Percentiles rank a stretch among this genome's conserved stretches.
These are phyloP conservation scores for Fusarium drepaniforme DNA, from an alignment of 2,329 filamentous ascomycete genomes.

Conservation along the genomic window DNA sequence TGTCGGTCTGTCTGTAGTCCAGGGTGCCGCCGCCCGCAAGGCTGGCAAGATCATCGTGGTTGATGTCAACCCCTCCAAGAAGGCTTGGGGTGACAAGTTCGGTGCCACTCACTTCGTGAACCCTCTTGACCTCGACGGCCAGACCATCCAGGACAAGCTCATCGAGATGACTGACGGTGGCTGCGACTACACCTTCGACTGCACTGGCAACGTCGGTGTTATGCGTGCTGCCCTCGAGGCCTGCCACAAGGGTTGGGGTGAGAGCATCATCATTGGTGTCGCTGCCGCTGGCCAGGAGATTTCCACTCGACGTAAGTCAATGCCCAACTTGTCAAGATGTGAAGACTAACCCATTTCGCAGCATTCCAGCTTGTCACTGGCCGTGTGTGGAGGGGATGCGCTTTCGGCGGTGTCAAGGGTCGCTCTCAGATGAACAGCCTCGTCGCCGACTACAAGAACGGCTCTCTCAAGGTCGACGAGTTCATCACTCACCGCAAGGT, in stretches of 20 bases:
- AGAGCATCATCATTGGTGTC: conserved; percentile 98
- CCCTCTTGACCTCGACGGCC: conserved; percentile 80
- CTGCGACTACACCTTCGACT: conserved; percentile 99
- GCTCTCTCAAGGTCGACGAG: conserved; percentile 96
- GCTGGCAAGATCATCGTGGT: conserved; percentile 82
- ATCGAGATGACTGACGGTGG: conserved; percentile 98
- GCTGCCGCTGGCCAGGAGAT: conserved; percentile 98
- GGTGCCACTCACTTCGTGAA: conserved; percentile 98
- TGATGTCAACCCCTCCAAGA: conserved; percentile 87
- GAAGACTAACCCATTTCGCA: conserved; percentile 53
- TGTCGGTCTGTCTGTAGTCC: conserved; percentile 94
- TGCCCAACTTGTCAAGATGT: not conserved
- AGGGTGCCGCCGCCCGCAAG: conserved; percentile 89
- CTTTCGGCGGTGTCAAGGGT: conserved; percentile 98
- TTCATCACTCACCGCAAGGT: conserved; percentile 97
- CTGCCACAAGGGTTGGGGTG: conserved; percentile 99
- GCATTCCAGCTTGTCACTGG: conserved; percentile 99
- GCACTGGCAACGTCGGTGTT: conserved; percentile 95
- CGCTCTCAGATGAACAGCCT: conserved; percentile 90
- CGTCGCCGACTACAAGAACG: conserved; percentile 89
- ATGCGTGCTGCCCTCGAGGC: conserved; percentile 97
- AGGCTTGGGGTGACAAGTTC: conserved; percentile 93
- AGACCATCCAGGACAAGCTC: conserved; percentile 91
- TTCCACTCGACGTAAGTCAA: conserved; percentile 84
- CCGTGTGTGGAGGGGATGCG: conserved; percentile 97